Conservation (phyloP, 495 filamentous ascomycete genomes). For the Thozetella sp. region DNA sequence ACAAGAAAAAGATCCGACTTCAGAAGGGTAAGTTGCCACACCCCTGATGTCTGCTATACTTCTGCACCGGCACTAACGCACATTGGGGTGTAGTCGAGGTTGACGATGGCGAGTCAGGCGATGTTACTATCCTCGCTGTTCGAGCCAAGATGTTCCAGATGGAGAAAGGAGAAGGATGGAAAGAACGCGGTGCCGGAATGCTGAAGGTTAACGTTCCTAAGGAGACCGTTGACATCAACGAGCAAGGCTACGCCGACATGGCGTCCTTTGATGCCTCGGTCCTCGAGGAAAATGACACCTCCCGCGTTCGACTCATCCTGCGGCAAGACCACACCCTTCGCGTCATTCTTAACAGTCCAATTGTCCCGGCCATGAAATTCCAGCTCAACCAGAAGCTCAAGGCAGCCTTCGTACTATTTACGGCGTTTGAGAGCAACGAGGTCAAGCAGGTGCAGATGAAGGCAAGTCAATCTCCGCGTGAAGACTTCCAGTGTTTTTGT, state of each 20-base stretch:
- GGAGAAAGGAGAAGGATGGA: constrained; percentile 69
- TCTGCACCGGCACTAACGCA: constrained; percentile 21
- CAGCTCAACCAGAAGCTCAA: constrained; percentile 67
- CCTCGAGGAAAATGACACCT: constrained; percentile 42
- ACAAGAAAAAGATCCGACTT: constrained; percentile 66
- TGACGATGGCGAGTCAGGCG: constrained; percentile 73
- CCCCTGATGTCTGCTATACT: neutral
- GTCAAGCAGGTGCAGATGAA: constrained; percentile 67
- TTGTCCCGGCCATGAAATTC: constrained; percentile 74
- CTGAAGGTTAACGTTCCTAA: constrained; percentile 81
- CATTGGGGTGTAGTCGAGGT: constrained; percentile 33
- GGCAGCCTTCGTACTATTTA: constrained; percentile 53
- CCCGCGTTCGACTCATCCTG: constrained; percentile 75
- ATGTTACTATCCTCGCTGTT: constrained; percentile 67
- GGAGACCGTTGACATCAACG: constrained; percentile 45
- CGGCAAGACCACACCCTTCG: constrained; percentile 81
- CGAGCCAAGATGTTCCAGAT: constrained; percentile 78
- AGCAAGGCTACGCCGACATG: constrained; percentile 38
- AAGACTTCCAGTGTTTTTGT: neutral
- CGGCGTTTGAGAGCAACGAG: constrained; percentile 59
- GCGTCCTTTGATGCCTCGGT: constrained; percentile 50
- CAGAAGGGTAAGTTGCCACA: constrained; percentile 60
- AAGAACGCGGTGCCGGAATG: constrained; percentile 80
- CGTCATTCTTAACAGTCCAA: constrained; percentile 82
- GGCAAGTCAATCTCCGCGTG: constrained; percentile 54